These are phyloP conservation scores for Prototheca wickerhamii DNA, from an alignment of 163 green algal genomes.

Conservation along the genomic window DNA sequence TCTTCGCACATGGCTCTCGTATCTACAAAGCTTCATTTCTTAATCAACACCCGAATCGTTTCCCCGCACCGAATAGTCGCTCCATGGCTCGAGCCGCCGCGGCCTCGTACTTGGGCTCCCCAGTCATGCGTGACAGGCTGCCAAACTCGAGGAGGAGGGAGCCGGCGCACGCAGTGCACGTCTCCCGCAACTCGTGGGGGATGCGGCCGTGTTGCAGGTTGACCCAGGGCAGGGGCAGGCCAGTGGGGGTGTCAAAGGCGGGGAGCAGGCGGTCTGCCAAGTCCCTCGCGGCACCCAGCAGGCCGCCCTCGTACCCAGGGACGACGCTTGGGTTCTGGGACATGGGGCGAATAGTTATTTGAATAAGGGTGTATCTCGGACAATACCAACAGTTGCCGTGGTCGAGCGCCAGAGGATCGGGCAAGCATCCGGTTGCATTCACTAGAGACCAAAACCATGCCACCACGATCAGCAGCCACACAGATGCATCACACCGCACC, in stretches of 20 bases:
- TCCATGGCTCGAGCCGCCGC: conserved; percentile 38
- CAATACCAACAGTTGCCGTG: too few species aligned
- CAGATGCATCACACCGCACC: conserved; percentile 2
- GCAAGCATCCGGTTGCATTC: too few species aligned
- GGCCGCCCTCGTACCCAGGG: conserved; percentile 47
- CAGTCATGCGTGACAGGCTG: conserved; percentile 64
- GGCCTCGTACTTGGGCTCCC: conserved; percentile 42
- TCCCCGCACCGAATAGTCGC: conserved; percentile 41
- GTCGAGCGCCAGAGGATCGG: too few species aligned
- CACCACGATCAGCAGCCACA: too few species aligned
- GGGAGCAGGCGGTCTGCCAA: conserved; percentile 71
- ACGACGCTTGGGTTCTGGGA: conserved; percentile 9
- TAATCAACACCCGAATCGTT: too few species aligned
- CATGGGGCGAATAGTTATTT: background rate
- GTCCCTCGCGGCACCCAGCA: conserved; percentile 67
- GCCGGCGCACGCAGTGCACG: conserved; percentile 83
- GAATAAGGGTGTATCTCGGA: too few species aligned
- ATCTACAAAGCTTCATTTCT: too few species aligned
- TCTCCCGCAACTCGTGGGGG: conserved; percentile 41
- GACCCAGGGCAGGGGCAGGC: conserved; percentile 70
- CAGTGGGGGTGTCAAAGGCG: conserved; percentile 77
- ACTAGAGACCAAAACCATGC: too few species aligned
- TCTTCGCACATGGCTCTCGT: too few species aligned
- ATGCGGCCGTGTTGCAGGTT: conserved; percentile 60
- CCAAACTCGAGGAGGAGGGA: conserved; percentile 90